These are phyloP conservation scores for Leishmania arabica DNA, from an alignment of 208 protist species.

Conservation along the genomic window DNA sequence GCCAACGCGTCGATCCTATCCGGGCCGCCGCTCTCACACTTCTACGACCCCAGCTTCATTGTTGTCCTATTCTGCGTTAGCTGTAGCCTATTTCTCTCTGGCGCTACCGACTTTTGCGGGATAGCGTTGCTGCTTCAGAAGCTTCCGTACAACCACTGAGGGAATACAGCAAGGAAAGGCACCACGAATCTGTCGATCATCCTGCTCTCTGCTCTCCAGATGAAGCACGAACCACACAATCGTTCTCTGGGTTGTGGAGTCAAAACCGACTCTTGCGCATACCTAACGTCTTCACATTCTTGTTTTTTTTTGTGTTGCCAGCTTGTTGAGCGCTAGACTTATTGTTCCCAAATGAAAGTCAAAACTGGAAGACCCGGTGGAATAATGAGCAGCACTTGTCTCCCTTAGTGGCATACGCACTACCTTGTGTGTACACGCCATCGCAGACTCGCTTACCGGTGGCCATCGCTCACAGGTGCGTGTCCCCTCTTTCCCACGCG, in stretches of 20 bases:
- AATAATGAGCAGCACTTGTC: not conserved
- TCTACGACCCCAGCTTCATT: slow-evolving; percentile 41
- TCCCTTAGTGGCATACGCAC: not conserved
- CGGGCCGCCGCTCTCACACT: slow-evolving; percentile 32
- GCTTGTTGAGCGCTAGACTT: not conserved
- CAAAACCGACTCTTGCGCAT: not conserved
- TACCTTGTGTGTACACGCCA: not conserved
- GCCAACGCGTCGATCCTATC: slow-evolving; percentile 45
- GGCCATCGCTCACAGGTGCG: not conserved
- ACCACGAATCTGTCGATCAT: not conserved
- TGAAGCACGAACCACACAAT: not conserved
- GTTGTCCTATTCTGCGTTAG: slow-evolving; percentile 39
- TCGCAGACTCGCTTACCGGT: not conserved
- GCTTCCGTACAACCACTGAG: slow-evolving; percentile 46
- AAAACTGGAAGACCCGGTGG: not conserved
- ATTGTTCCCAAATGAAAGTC: not conserved
- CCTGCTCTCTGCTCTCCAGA: not conserved
- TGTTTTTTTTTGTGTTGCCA: not conserved
- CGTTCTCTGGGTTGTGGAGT: not conserved
- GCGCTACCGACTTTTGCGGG: slow-evolving; percentile 44
- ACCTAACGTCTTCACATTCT: not conserved
- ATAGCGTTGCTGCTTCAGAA: slow-evolving; percentile 44
- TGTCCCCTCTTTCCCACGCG: not conserved
- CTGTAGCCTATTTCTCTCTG: slow-evolving; percentile 44
- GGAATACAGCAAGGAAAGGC: not conserved